Base-by-base conservation (phyloP, 768 basidiomycete species). In the Tubosaeta sp. region DNA sequence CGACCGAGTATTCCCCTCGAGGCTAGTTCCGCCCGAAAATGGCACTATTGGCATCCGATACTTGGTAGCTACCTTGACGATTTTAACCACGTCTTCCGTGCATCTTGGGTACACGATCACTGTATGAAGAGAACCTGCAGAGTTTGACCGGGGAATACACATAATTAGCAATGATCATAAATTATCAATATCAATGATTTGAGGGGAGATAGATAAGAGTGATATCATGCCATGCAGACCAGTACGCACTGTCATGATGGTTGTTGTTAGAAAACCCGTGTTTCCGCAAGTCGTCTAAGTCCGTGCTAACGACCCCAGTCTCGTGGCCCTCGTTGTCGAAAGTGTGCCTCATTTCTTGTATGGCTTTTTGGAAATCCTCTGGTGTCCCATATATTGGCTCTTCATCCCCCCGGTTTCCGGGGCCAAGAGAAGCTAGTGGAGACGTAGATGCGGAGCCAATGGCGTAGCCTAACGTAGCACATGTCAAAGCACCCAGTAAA, bases 61-160 rank as follows among this genome's bases (percentile, higher is more conserved):
- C 65, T 84, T 84, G 35, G 75, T 77, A 3, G 92, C 87, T 41
- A 87, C 76, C 52, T 85, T 80, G 43, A 94, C 86, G 43, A 92
- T 77, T 57, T 80, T 76, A 35, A 86, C 84, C 1, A 95, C 90
- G 57, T 95, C 91, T 55, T 89, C 86, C 0, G 92, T 94, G 22
- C 74, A 78, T 16, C 67, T 58, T 0, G 86, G 85, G 59, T 81
- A 84, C 3, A 87, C 80, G 1, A 87, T 76, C 6, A 86, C 82
- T 35, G 75, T 81, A 43, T 83, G 85, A 7, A 63, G 59, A 27
- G 66, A 61, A 43, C 69, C 80, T 80, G 43, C 32, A 22, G 24
- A 41, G 22, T 16, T 27, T 42, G 44, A 7, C 3, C 49, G 13
- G 7, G 14, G 2, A 29, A 29, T 27, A 43, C 16, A 21, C 35